Evolutionary conservation across 2,329 filamentous ascomycete species (phyloP), one percentile per base, ranked within the genome.

Genomic region (Paraphaeosphaeria minitans): DNA sequence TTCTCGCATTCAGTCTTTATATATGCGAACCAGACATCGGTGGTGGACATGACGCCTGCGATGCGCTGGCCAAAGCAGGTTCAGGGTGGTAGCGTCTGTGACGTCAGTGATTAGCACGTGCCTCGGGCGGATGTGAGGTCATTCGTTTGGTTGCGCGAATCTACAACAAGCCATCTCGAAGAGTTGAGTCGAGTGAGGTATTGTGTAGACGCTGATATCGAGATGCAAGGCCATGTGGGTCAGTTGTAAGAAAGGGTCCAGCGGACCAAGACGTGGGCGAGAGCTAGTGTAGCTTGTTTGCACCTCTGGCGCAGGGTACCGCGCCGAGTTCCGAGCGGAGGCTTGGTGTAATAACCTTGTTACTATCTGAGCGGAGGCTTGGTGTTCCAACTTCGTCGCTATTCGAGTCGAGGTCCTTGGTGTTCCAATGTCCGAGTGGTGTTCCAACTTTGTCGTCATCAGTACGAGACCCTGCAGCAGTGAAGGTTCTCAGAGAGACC

Each of bases 271-370:
- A 46, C 55, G 53, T 56, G 45, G 53, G 49, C 49, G 21, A 46
- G 53, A 43, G 54, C 66, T 69, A 71, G 61, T 31, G 60, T 62
- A 66, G 67, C 62, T 68, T 67, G 60, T 55, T 60, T 22, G 33
- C 39, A 68, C 63, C 37, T 53, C 58, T 48, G 35, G 22, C 35
- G 8, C 55, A 55, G 31, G 19, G 33, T 16, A 27, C 48, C 19
- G 53, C 56, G 59, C 64, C 62, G 62, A 45, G 24, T 62, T 56
- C 50, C 27, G 42, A 45, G 29, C 33, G 16, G n/a, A 37, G 13
- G n/a, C 24, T 12, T 22, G n/a, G n/a, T n/a, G n/a, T n/a, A n/a
- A n/a, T n/a, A n/a, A n/a, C n/a, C n/a, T n/a, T n/a, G n/a, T n/a
- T n/a, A n/a, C n/a, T n/a, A n/a, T n/a, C n/a, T n/a, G n/a, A n/a